phyloP scores from a whole-genome alignment of 139 green algal genomes.

The Choricystis sp. region DNA sequence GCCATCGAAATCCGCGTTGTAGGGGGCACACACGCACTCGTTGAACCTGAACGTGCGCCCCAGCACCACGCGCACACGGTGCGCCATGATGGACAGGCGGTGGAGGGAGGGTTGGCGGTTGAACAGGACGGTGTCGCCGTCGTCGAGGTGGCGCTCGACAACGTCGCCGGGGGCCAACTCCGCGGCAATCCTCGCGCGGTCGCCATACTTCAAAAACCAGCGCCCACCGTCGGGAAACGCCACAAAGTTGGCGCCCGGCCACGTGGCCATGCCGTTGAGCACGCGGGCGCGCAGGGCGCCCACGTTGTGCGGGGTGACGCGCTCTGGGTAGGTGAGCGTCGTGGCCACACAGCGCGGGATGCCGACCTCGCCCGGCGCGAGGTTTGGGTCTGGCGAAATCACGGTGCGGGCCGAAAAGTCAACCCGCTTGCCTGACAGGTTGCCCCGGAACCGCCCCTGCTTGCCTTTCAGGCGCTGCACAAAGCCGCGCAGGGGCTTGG shows the following conservation, averaged over 20 bases:
- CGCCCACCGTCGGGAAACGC: constrained; percentile 34
- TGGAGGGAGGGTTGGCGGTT: constrained; percentile 96
- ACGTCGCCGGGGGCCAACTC: constrained; percentile 77
- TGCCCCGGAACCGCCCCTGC: constrained; percentile 91
- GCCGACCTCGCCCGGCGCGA: constrained; percentile 75
- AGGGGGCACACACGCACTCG: constrained; percentile 90
- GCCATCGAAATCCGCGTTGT: constrained; percentile 99
- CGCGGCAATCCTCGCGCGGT: constrained; percentile 63
- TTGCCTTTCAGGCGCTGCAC: constrained; percentile 99
- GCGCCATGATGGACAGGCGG: constrained; percentile 95
- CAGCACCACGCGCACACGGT: constrained; percentile 67
- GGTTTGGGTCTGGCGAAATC: constrained; percentile 96
- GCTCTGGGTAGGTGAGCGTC: constrained; percentile 87
- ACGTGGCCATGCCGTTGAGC: constrained; percentile 36
- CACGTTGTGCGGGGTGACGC: constrained; percentile 82
- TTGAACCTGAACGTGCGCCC: constrained; percentile 96
- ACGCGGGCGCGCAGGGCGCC: constrained; percentile 57
- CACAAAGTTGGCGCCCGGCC: constrained; percentile 91
- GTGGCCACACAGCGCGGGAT: constrained; percentile 80
- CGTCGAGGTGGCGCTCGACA: constrained; percentile 81
- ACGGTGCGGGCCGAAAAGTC: constrained; percentile 94
- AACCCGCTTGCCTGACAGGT: constrained; percentile 92
- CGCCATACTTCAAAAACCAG: constrained; percentile 70
- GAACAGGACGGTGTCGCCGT: constrained; percentile 96
- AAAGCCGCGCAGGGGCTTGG: constrained; percentile 79